phyloP scores from a whole-genome alignment of 305 asterid species.

The Rubia balearica region DNA sequence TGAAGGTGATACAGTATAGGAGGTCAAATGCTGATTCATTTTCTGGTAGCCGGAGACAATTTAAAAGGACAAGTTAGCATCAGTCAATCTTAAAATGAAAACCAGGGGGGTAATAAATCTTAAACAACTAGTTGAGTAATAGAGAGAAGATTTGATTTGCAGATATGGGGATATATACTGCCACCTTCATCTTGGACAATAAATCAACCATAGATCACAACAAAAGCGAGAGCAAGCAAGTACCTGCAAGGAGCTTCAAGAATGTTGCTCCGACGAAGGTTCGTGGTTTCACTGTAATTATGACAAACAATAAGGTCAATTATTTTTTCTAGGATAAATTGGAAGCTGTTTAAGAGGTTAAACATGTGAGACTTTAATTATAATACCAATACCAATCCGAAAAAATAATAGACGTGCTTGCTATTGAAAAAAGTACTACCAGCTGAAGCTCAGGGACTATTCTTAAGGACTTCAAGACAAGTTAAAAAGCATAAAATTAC shows the following conservation, averaged over 20 bases:
- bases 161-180: background rate
- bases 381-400: background rate
- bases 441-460: background rate
- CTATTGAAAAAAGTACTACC: background rate
- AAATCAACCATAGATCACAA: background rate
- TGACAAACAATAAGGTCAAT: slow-evolving; percentile 16
- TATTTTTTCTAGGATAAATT: slow-evolving; percentile 1
- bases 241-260: slow-evolving; percentile 92
- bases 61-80: background rate
- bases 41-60: slow-evolving; percentile 39
- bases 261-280: slow-evolving; percentile 83
- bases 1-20: slow-evolving; percentile 88
- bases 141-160: background rate
- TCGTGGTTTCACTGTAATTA: slow-evolving; percentile 79
- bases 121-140: background rate
- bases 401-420: background rate
- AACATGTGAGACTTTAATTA: background rate
- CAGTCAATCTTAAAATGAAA: background rate
- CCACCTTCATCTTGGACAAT: background rate
- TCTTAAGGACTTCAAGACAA: background rate
- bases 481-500: background rate
- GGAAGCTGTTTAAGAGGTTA: background rate
- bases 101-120: background rate
- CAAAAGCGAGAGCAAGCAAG: slow-evolving; percentile 8
- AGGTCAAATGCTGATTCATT: slow-evolving; percentile 95